Base-by-base conservation (phyloP, 2,329 filamentous ascomycete genomes). In the Claviceps pazoutovae region DNA sequence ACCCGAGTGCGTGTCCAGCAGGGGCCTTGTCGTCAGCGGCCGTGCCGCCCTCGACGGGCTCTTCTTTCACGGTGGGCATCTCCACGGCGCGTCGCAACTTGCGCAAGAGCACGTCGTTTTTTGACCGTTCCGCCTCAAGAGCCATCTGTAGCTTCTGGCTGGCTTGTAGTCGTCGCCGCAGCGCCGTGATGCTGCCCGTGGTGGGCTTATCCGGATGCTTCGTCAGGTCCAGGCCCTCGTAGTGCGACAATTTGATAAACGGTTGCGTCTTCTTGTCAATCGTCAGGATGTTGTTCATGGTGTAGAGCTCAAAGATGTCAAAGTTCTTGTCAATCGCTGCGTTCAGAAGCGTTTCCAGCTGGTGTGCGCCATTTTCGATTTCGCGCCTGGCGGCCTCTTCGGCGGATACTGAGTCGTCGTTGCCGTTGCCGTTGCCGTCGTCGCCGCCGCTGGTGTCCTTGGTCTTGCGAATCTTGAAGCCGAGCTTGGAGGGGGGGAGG, bases 271-370 rank as follows among this genome's bases (percentile, higher is more conserved):
- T 79, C 48, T 79, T 79, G 38, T 66, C 65, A 41, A 91, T 80
- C 42, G 79, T 83, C 56, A 93, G 69, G 59, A 90, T 86, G 64
- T 96, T 96, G 57, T 88, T 76, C 72, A 98, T 75, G 49, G 88
- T 84, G 70, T 91, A 96, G 52, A 98, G 86, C 71, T 93, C 87
- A 61, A 91, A 84, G 56, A 85, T 82, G 71, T 93, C 87, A 63
- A 91, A 91, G 58, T 87, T 86, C 66, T 84, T 86, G 68, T 93
- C 87, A 57, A 91, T 87, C 60, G 82, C 85, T 45, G 84, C 79
- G 66, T 87, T 88, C 30, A 91, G 75, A 8, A 93, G 74, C 16
- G 87, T 93, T 67, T 93, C 87, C 43, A 93, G 74, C 71, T 89
- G 84, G 68, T 91, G 86, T 14, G 88, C 80, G 54, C 93, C 93